A percentile compares a stretch with the other conserved stretches of the same genome.
phyloP scores from a whole-genome alignment of 163 green algal species.

The Picocystis sp. region DNA sequence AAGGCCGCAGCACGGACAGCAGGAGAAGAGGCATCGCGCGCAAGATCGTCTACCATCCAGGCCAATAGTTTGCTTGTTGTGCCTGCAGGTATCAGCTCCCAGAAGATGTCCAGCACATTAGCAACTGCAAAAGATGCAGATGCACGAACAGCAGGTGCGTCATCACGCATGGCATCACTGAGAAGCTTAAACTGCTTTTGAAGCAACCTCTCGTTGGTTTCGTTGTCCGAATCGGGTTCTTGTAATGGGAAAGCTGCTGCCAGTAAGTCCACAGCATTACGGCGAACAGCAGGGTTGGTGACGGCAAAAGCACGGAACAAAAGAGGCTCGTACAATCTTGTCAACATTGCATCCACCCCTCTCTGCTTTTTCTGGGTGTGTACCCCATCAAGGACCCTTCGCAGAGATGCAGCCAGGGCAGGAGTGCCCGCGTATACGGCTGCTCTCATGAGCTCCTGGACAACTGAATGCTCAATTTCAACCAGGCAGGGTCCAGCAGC shows the following conservation, averaged over 20 bases:
- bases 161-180: constrained; percentile 25
- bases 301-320: constrained; percentile 42
- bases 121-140: constrained; percentile 20
- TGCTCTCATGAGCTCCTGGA: constrained; percentile 39
- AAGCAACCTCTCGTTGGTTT: constrained; percentile 41
- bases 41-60: constrained; percentile 29
- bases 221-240: constrained; percentile 14
- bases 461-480: constrained; percentile 23
- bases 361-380: constrained; percentile 34
- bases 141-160: constrained; percentile 24
- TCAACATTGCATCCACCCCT: constrained; percentile 43
- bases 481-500: constrained; percentile 28
- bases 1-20: constrained; percentile 37
- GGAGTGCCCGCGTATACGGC: constrained; percentile 30
- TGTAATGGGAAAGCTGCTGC: constrained; percentile 54
- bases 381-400: constrained; percentile 37
- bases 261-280: constrained; percentile 48
- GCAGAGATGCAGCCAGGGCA: constrained; percentile 22
- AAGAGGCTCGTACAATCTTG: constrained; percentile 58
- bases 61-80: constrained; percentile 28
- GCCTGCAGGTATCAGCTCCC: constrained; percentile 56
- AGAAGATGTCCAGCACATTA: constrained; percentile 44
- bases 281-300: constrained; percentile 44
- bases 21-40: constrained; percentile 33
- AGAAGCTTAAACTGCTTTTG: constrained; percentile 34